Conservation (phyloP, 495 filamentous ascomycete species). For the Penicillium malachiteum region DNA sequence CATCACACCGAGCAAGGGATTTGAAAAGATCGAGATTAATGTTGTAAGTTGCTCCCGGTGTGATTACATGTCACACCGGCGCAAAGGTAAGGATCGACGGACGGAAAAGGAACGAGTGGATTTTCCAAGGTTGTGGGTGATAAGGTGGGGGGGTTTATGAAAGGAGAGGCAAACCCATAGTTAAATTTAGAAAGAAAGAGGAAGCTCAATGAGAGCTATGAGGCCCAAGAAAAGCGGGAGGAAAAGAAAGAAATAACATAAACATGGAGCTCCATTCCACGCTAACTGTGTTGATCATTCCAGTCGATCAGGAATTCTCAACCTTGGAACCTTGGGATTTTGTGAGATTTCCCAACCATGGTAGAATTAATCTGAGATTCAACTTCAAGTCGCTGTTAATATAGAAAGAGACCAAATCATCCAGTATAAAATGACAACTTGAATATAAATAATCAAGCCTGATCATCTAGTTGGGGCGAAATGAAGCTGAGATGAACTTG, state of each 20-base stretch:
- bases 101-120: neutral
- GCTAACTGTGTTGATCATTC: conserved; percentile 24
- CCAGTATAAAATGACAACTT: neutral
- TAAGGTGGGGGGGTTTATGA: neutral
- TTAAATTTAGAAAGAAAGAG: neutral
- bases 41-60: neutral
- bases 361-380: neutral
- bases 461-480: neutral
- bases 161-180: neutral
- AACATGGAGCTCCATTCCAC: conserved; percentile 21
- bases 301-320: conserved; percentile 18
- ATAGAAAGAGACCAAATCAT: no score
- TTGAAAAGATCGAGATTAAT: no score
- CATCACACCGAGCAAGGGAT: conserved; percentile 29
- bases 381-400: no score
- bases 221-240: neutral
- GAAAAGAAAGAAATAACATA: conserved; percentile 4
- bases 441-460: neutral
- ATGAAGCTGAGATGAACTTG: conserved; percentile 12
- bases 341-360: neutral
- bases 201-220: neutral
- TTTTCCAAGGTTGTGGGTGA: neutral
- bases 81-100: conserved; percentile 14
- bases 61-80: conserved; percentile 18
- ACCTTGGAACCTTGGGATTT: neutral